Evolutionary conservation across 768 basidiomycete genomes (phyloP).

Genomic region (Chalciporus sphaerocephalus): DNA sequence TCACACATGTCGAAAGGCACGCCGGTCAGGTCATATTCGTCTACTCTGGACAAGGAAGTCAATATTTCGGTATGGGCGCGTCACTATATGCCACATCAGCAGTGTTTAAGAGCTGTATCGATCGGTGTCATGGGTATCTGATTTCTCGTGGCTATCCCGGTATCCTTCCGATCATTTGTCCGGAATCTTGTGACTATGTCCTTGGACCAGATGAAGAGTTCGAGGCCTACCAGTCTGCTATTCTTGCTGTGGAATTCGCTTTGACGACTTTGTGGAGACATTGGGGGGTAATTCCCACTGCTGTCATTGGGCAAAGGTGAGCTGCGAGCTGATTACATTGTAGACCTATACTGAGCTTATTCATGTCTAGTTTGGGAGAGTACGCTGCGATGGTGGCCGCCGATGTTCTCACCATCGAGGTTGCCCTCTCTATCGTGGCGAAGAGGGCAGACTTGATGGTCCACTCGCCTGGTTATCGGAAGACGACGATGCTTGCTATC

Average conservation of each 20-base stretch:
- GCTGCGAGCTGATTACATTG: slow-evolving; percentile 9
- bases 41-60: slow-evolving; percentile 71
- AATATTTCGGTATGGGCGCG: slow-evolving; percentile 62
- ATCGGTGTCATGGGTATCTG: slow-evolving; percentile 55
- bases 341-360: not conserved
- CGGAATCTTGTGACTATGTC: slow-evolving; percentile 20
- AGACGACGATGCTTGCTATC: slow-evolving; percentile 63
- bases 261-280: slow-evolving; percentile 60
- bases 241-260: slow-evolving; percentile 61
- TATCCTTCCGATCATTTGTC: slow-evolving; percentile 41
- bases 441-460: slow-evolving; percentile 55
- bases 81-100: slow-evolving; percentile 48
- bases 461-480: slow-evolving; percentile 38
- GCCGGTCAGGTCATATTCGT: slow-evolving; percentile 51
- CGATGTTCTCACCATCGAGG: slow-evolving; percentile 51
- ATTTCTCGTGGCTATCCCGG: slow-evolving; percentile 47
- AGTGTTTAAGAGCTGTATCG: slow-evolving; percentile 48
- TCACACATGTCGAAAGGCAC: slow-evolving; percentile 28
- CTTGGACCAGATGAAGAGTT: slow-evolving; percentile 34
- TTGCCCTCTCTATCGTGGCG: slow-evolving; percentile 56
- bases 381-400: slow-evolving; percentile 68
- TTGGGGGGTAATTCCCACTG: slow-evolving; percentile 62
- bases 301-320: slow-evolving; percentile 70
- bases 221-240: slow-evolving; percentile 48
- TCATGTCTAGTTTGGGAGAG: slow-evolving; percentile 59